These are phyloP conservation scores for Malassezia nana DNA, from an alignment of 1,284 basidiomycete species.

Conservation along the genomic window DNA sequence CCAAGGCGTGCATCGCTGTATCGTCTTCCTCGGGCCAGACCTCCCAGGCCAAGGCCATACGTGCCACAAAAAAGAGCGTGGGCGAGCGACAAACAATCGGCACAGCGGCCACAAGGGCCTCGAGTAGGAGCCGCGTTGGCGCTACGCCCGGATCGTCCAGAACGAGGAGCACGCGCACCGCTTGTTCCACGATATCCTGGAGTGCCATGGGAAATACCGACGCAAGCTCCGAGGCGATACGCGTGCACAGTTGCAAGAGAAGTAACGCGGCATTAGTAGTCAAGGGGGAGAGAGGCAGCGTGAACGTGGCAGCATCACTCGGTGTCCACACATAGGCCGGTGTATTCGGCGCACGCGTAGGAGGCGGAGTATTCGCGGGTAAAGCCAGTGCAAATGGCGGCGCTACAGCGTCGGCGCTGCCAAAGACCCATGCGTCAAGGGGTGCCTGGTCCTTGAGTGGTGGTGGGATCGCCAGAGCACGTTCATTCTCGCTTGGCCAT, in stretches of 20 bases:
- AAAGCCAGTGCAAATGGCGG: not conserved
- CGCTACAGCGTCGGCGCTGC: constrained; percentile 1
- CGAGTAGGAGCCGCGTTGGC: not conserved
- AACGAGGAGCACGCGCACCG: constrained; percentile 3
- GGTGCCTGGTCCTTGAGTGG: not conserved
- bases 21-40: not conserved
- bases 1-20: not conserved
- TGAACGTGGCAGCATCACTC: not conserved
- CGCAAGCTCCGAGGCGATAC: constrained; percentile 10
- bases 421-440: not conserved
- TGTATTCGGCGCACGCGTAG: not conserved
- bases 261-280: not conserved
- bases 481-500: not conserved
- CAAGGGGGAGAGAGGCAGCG: not conserved
- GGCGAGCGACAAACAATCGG: not conserved
- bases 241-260: constrained; percentile 1
- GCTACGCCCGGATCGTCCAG: not conserved
- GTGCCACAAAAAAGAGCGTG: not conserved
- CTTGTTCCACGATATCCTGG: constrained; percentile 9
- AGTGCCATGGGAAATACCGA: constrained; percentile 9
- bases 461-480: not conserved
- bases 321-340: not conserved
- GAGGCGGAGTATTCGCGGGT: not conserved
- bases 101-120: not conserved
- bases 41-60: not conserved